phyloP scores from a whole-genome alignment of 352 stramenopile species.

The Pythium diclinum region DNA sequence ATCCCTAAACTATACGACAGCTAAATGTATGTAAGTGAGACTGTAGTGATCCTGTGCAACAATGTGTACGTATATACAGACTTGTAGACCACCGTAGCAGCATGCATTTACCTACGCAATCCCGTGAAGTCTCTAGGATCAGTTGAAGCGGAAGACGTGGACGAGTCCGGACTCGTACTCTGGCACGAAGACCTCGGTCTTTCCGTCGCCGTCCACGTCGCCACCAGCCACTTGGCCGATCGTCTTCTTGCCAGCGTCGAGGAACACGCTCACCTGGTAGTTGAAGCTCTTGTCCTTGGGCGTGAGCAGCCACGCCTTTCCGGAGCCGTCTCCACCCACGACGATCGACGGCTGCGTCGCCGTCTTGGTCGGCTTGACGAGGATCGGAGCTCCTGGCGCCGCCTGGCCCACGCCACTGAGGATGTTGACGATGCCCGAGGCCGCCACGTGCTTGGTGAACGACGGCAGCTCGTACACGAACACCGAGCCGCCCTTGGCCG shows the following conservation, averaged over 20 bases:
- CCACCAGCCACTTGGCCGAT: constrained; percentile 19
- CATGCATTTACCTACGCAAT: too few relatives aligned
- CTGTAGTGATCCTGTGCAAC: neutral
- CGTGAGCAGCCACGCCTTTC: constrained; percentile 21
- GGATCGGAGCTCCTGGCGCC: constrained; percentile 15
- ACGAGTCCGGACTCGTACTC: constrained; percentile 25
- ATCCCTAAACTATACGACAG: neutral
- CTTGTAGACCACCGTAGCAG: too few relatives aligned
- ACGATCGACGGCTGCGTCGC: constrained; percentile 18
- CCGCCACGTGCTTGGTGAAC: constrained; percentile 20
- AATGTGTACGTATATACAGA: too few relatives aligned
- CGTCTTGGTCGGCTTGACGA: constrained; percentile 12
- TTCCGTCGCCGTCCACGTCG: constrained; percentile 17
- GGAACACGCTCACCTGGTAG: constrained; percentile 21
- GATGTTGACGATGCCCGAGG: constrained; percentile 24
- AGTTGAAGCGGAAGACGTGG: constrained; percentile 26
- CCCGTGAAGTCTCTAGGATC: too few relatives aligned
- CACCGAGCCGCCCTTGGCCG: constrained; percentile 5
- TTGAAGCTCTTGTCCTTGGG: constrained; percentile 22
- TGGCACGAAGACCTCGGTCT: constrained; percentile 22
- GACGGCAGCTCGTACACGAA: constrained; percentile 22
- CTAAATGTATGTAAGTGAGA: neutral
- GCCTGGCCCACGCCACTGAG: constrained; percentile 22
- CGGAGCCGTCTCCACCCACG: constrained; percentile 20
- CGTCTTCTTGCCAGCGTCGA: constrained; percentile 23